phyloP scores from a whole-genome alignment of 495 filamentous ascomycete species.

The Penicillium desertorum region DNA sequence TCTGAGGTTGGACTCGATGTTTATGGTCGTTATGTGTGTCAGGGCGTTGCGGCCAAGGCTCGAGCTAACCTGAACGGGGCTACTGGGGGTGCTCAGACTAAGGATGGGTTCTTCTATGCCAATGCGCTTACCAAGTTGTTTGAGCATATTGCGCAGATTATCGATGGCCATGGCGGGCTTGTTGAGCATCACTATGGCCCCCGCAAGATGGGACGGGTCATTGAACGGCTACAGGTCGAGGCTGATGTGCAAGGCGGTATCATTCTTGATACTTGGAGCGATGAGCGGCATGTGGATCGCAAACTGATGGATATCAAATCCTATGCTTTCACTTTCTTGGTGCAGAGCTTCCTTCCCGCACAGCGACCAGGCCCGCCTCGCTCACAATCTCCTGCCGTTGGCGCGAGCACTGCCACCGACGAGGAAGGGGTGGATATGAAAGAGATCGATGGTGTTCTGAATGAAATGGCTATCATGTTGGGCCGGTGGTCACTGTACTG shows the following conservation, averaged over 20 bases:
- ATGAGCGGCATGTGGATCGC: slow-evolving; percentile 79
- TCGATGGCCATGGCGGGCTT: slow-evolving; percentile 83
- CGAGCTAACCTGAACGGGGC: slow-evolving; percentile 71
- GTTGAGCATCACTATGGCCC: slow-evolving; percentile 91
- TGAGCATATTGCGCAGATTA: slow-evolving; percentile 94
- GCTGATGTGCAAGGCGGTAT: slow-evolving; percentile 98
- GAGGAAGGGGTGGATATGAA: slow-evolving; percentile 96
- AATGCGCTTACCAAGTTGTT: slow-evolving; percentile 88
- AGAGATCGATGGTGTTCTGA: slow-evolving; percentile 82
- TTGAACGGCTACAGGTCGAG: slow-evolving; percentile 89
- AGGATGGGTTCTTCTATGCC: slow-evolving; percentile 85
- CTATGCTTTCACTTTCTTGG: slow-evolving; percentile 94
- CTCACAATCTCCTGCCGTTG: slow-evolving; percentile 64
- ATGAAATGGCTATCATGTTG: slow-evolving; percentile 86
- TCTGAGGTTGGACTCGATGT: slow-evolving; percentile 88
- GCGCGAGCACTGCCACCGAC: slow-evolving; percentile 55
- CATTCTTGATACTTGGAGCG: slow-evolving; percentile 90
- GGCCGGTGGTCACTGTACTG: slow-evolving; percentile 90
- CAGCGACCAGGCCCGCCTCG: slow-evolving; percentile 57
- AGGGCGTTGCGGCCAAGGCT: slow-evolving; percentile 82
- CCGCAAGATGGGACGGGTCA: slow-evolving; percentile 93
- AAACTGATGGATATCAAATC: slow-evolving; percentile 91
- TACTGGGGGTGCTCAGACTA: slow-evolving; percentile 56
- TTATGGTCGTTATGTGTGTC: slow-evolving; percentile 92
- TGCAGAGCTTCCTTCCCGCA: slow-evolving; percentile 84